Evolutionary conservation across 306 rosid species (phyloP).

Genomic region (Spatholobus suberectus): DNA sequence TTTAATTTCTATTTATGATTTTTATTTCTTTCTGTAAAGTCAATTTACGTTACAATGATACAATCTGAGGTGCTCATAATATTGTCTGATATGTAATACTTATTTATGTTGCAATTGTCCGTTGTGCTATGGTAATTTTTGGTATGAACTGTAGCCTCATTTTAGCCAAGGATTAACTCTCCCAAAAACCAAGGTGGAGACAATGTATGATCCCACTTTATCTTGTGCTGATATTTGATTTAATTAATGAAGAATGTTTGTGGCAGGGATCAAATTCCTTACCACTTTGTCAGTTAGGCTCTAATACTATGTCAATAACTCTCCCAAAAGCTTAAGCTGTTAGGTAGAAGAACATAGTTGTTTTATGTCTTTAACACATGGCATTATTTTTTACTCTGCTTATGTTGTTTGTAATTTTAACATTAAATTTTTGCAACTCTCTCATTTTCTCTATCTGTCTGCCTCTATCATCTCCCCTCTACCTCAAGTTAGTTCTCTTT

Average conservation of each 20-base stretch:
- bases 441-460: neutral
- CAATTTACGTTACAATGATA: too few species aligned
- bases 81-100: neutral
- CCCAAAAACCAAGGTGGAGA: neutral
- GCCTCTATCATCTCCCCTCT: neutral
- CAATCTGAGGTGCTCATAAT: neutral
- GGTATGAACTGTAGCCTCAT: neutral
- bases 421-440: neutral
- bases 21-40: neutral
- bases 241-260: constrained; percentile 3
- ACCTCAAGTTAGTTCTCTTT: constrained; percentile 9
- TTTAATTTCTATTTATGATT: too few species aligned
- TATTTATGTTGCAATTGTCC: constrained; percentile 24
- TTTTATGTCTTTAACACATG: constrained; percentile 8
- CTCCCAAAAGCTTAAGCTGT: neutral
- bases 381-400: neutral
- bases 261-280: constrained; percentile 19
- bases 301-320: neutral
- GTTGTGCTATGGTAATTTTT: constrained; percentile 4
- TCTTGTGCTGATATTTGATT: constrained; percentile 19
- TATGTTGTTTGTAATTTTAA: constrained; percentile 2
- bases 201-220: constrained; percentile 13
- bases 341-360: too few species aligned
- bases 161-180: constrained; percentile 6
- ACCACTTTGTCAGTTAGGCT: neutral